A percentile compares a stretch with the other conserved stretches of the same genome.
Evolutionary conservation across 495 filamentous ascomycete genomes (phyloP).

Genomic region (Choiromyces venosus): DNA sequence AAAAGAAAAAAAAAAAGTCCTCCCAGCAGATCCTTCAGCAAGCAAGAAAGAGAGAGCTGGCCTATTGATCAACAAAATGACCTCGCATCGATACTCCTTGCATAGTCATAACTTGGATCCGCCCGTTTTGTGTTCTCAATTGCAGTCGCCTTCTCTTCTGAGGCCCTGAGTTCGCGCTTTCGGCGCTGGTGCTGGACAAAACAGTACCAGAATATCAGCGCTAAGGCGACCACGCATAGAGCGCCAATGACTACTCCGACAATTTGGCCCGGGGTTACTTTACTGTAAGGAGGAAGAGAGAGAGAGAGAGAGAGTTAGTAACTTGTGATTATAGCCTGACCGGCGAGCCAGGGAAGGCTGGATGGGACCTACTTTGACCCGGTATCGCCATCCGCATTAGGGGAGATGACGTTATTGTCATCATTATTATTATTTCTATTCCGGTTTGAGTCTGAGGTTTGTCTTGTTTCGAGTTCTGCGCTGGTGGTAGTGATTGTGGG

Average conservation of each 20-base stretch:
- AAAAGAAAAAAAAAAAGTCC: no score
- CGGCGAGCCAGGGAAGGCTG: background rate
- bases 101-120: background rate
- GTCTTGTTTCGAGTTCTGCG: background rate
- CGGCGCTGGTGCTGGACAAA: background rate
- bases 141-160: background rate
- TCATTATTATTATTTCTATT: background rate
- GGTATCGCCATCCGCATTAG: background rate
- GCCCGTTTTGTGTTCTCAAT: background rate
- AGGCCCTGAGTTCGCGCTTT: background rate
- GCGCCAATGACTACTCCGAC: background rate
- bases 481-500: background rate
- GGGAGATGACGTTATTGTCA: background rate
- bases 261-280: background rate
- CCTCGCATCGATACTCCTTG: background rate
- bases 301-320: background rate
- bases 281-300: background rate
- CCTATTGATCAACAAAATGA: background rate
- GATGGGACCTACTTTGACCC: background rate
- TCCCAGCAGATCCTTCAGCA: background rate
- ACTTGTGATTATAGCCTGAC: background rate
- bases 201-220: background rate
- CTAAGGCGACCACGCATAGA: background rate
- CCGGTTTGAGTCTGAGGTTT: background rate
- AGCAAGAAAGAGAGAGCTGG: background rate